Evolutionary conservation across 2,329 filamentous ascomycete species (phyloP), one percentile per base, ranked within the genome.

Genomic region (Periglandula ipomoeae): DNA sequence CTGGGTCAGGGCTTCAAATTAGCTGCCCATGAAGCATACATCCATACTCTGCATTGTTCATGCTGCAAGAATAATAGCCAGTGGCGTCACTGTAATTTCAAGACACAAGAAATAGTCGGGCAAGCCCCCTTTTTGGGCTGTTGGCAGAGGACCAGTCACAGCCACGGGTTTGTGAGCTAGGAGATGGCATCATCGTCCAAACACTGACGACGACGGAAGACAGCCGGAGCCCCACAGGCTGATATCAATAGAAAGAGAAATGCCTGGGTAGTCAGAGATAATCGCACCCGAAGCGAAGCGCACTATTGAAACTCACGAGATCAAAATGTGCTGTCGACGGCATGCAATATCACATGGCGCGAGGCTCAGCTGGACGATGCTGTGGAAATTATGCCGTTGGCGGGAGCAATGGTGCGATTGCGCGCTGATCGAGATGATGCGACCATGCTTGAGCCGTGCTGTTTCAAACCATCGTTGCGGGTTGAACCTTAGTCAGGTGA

Each of bases 151-250:
- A 34, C 30, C 30, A 37, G 5, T 37, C 34, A 19, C 8, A n/a
- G 34, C 34, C 10, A 37, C 6, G 34, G 15, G 4, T 19, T 46
- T 35, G 30, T 48, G 20, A 48, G 32, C 32, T 39, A 32, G 32
- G 20, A 19, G 20, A 49, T 49, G 47, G 47, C 47, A 35, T 44
- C 24, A 49, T 46, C 42, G 26, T 17, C 20, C 34, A 34, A 44
- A 37, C 22, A 44, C 32, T 24, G 47, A 40, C 19, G n/a, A 30
- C 13, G 27, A 15, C 9, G 20, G 20, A 32, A 26, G 22, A 4
- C 11, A 4, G 10, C 42, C 10, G 3, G 41, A 26, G 22, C 32
- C 47, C 23, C 11, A 10, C 23, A 38, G 15, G 23, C 23, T 13
- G 5, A 17, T n/a, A 30, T n/a, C 37, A 39, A 39, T n/a, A n/a